Base-by-base conservation (phyloP, 2,329 filamentous ascomycete species). In the Aspergillus fumigatiaffinis region DNA sequence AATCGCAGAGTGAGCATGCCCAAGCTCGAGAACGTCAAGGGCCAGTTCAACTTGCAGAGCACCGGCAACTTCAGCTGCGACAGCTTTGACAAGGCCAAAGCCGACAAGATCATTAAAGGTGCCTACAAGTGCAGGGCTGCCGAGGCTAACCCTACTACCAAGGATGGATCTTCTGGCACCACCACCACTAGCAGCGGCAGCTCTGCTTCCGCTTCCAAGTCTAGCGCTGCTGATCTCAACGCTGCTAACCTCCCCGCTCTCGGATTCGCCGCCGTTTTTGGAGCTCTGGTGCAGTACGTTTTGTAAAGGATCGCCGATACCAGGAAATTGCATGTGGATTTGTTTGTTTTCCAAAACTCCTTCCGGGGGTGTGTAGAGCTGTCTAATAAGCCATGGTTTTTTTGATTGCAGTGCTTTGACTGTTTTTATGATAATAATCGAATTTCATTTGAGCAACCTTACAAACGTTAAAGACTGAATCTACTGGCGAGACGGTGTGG, bases 11-110 rank as follows among this genome's bases (percentile, higher is more conserved):
- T 94, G 64, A 71, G 81, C 38, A 83, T 97, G 54, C 87, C 90
- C 59, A 71, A 77, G 41, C 80, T 93, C 26, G 76, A 82, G 58
- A 82, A 87, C 62, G 89, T 92, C 65, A 82, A 83, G 70, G 90
- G 90, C 76, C 84, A 84, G 60, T 89, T 91, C 73, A 87, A 87
- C 69, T 78, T 90, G 64, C 80, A 86, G 67, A 87, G 83, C 64
- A 89, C 87, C 49, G 82, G 80, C 58, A 80, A 88, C 60, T 86
- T 90, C 57, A 68, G 73, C 56, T 85, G 89, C 80, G 71, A 75
- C 53, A 63, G 71, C 32, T 84, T 89, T 73, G 73, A 84, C 57
- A 68, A 79, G 60, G 71, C 80, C 38, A 62, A 73, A 48, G 61
- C 64, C 55, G 70, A 72, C 51, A 68, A 73, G 42, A 67, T 77